Evolutionary conservation across 805 yeast species (phyloP).

Genomic region (Ogataea neopini): DNA sequence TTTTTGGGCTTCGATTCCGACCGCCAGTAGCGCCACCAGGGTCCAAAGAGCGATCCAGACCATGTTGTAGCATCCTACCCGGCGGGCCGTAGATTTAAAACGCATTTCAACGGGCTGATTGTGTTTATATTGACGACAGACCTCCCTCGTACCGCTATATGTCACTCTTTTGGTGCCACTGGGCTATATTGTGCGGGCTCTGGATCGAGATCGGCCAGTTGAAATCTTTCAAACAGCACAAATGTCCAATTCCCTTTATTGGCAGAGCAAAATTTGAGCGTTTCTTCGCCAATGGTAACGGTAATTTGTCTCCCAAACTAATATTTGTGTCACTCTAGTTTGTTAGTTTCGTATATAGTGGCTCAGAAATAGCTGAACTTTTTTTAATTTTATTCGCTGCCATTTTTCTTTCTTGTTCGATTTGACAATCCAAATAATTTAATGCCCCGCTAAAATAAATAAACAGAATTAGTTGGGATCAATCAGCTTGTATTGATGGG

Average conservation of each 20-base stretch:
- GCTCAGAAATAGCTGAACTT: background rate
- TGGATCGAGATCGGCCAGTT: background rate
- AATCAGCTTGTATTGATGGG: too few relatives aligned
- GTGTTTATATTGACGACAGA: background rate
- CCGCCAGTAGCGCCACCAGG: background rate
- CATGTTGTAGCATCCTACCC: background rate
- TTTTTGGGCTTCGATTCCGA: background rate
- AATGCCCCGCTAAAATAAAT: too few relatives aligned
- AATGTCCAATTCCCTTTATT: background rate
- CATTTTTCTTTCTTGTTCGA: background rate
- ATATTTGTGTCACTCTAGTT: too few relatives aligned
- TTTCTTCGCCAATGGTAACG: too few relatives aligned
- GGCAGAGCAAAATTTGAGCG: background rate
- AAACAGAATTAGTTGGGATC: too few relatives aligned
- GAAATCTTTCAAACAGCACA: background rate
- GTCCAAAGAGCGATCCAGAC: background rate
- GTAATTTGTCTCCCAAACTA: too few relatives aligned
- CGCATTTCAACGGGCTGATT: background rate
- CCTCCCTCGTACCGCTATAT: background rate
- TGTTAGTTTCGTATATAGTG: background rate
- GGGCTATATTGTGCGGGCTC: background rate
- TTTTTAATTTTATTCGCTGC: conserved; percentile 3
- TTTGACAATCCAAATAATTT: background rate
- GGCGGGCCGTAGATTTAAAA: background rate
- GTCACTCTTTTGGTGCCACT: conserved; percentile 2